Base-by-base conservation (phyloP, 495 filamentous ascomycete genomes). In the Penicillium tannophilum region DNA sequence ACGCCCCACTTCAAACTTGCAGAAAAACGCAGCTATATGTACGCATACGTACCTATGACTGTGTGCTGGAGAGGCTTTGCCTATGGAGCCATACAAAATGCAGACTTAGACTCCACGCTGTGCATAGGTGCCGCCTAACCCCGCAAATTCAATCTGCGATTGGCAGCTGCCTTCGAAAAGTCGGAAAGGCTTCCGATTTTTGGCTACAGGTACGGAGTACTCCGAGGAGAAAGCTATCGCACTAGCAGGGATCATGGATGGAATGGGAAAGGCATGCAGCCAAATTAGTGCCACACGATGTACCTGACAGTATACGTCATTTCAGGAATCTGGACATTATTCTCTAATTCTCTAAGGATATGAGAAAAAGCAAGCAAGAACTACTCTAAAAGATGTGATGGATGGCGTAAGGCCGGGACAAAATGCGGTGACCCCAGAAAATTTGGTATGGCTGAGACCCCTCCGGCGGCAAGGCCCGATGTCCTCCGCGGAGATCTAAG, bases 391-490 rank as follows among this genome's bases (percentile, higher is more conserved):
- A 3, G 39, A 14, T 41, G 14, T 41, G 6, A 41, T 14, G 12
- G n/a, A 41, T 41, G 39, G 39, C 39, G 39, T 12, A n/a, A 17
- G 7, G 26, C 10, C 26, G n/a, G 47, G 9, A 14, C 7, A 19
- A 33, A 50, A 50, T 50, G 47, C 26, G 47, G 47, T 50, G 26
- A 50, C 47, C 33, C 33, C 33, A 36, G 30, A 3, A 50, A 28
- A 20, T 31, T 26, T 26, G 4, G 1, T 30, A 23, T 58, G 56
- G 58, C 10, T 55, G 33, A 48, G 53, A 56, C 46, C 51, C 62
- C 23, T 31, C 46, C 45, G 44, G 47, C 64, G 62, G 62, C 55
- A 67, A 56, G 55, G 49, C 55, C 55, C 58, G 64, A 64, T 67
- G 28, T 28, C 28, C 62, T 67, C 64, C 64, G 64, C 64, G 64